phyloP scores from a whole-genome alignment of 345 rosid species.

The Leavenworthia alabamica region DNA sequence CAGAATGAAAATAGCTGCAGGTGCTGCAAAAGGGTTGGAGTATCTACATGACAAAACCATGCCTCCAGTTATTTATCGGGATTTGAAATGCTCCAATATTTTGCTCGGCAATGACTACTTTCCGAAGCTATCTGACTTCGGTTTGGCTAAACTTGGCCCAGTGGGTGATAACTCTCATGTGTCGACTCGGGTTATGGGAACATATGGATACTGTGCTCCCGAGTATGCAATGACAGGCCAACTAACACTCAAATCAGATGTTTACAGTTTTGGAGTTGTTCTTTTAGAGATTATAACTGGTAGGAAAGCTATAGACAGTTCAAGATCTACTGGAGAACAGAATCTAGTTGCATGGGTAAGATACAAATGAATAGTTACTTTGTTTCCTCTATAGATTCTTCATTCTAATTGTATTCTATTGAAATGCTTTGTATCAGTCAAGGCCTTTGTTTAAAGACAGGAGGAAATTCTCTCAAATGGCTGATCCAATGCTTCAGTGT shows the following conservation, averaged over 20 bases:
- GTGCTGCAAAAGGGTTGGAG: slow-evolving; percentile 83
- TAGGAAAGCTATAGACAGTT: slow-evolving; percentile 71
- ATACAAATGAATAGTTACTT: not conserved
- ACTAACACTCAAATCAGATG: slow-evolving; percentile 77
- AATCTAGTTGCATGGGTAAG: slow-evolving; percentile 89
- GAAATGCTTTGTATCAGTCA: slow-evolving; percentile 49
- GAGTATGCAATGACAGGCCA: slow-evolving; percentile 96
- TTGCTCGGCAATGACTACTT: slow-evolving; percentile 62
- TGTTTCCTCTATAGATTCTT: not conserved
- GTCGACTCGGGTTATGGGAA: slow-evolving; percentile 92
- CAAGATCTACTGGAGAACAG: slow-evolving; percentile 64
- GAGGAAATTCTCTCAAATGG: slow-evolving; percentile 68
- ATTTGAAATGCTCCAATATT: slow-evolving; percentile 81
- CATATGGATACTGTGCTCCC: slow-evolving; percentile 89
- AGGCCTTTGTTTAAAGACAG: slow-evolving; percentile 76
- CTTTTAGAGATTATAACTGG: slow-evolving; percentile 87
- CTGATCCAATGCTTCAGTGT: slow-evolving; percentile 76
- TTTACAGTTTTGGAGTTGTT: slow-evolving; percentile 83
- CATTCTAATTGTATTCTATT: not conserved
- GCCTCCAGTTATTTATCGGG: slow-evolving; percentile 83
- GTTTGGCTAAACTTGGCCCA: slow-evolving; percentile 88
- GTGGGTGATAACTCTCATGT: slow-evolving; percentile 89
- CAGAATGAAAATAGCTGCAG: slow-evolving; percentile 86
- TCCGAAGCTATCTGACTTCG: slow-evolving; percentile 90
- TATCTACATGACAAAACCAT: slow-evolving; percentile 69